phyloP scores from a whole-genome alignment of 2,329 filamentous ascomycete genomes.

The Helicocarpus griseus region DNA sequence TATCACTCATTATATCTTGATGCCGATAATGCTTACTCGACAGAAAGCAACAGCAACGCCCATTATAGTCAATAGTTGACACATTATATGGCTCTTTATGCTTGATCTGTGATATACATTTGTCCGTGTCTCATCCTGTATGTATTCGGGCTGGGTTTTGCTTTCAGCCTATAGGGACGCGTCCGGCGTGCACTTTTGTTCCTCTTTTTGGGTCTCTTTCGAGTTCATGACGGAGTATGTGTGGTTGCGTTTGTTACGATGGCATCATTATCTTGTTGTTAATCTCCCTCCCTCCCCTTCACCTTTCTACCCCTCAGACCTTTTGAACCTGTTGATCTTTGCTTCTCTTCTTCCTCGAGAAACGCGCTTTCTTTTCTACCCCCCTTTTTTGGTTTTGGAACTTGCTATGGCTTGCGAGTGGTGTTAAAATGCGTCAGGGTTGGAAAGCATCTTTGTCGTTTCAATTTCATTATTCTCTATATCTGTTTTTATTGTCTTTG shows the following conservation, averaged over 20 bases:
- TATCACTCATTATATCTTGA: slow-evolving; percentile 39
- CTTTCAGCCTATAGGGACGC: slow-evolving; percentile 5
- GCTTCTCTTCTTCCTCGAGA: slow-evolving; percentile 11
- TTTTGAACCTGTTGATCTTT: slow-evolving; percentile 13
- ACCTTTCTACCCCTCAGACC: slow-evolving; percentile 14
- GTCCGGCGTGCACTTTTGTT: slow-evolving; percentile 11
- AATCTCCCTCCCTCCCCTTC: slow-evolving; percentile 26
- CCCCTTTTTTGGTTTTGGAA: not conserved
- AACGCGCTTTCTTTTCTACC: slow-evolving; percentile 15
- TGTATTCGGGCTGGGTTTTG: slow-evolving; percentile 4
- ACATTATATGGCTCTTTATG: slow-evolving; percentile 1
- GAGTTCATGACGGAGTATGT: slow-evolving; percentile 12
- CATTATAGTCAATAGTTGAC: slow-evolving; percentile 23
- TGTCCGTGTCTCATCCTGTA: slow-evolving; percentile 1
- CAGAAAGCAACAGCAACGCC: slow-evolving; percentile 23
- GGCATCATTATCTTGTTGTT: slow-evolving; percentile 21
- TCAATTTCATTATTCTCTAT: slow-evolving; percentile 6
- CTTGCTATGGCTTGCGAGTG: slow-evolving; percentile 1
- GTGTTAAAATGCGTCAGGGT: slow-evolving; percentile 9
- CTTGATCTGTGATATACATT: slow-evolving; percentile 3
- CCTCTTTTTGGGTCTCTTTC: slow-evolving; percentile 12
- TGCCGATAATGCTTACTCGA: slow-evolving; percentile 16
- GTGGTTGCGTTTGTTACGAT: slow-evolving; percentile 30
- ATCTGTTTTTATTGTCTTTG: not conserved
- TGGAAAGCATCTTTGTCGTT: slow-evolving; percentile 10